Base-by-base conservation (phyloP, 768 basidiomycete species). In the Lactarius vividus region DNA sequence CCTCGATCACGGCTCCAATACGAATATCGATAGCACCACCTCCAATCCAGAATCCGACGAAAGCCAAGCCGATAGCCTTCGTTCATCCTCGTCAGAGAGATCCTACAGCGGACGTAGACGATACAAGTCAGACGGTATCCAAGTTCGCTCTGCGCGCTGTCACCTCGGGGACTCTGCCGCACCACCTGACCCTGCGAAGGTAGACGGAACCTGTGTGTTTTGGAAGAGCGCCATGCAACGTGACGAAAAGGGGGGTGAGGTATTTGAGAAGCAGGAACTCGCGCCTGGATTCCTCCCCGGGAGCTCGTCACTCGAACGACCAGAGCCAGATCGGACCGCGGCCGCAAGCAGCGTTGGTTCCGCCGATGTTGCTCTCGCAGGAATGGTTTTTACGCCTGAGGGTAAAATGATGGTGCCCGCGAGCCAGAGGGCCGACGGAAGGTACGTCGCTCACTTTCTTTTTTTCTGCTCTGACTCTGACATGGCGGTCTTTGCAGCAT, bases 381-480 rank as follows among this genome's bases (percentile, higher is more conserved):
- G 57, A 10, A 33, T 63, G 23, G 57, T 62, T 46, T 26, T 46
- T 18, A 59, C 66, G 15, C 52, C 61, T n/a, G 33, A 59, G 33
- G 66, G 66, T 6, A 37, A 29, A 13, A 10, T 59, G 23, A 28
- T 67, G 44, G 62, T 67, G 10, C 61, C 66, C 16, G 66, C 66
- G 26, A 63, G 62, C 52, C 66, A 63, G 57, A 63, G 66, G 40
- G 40, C 31, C 31, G 65, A 66, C 33, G 65, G 62, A 63, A 67
- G 61, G 66, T 59, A 39, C 57, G 5, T 54, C 0, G 4, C 18
- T n/a, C 10, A 37, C 2, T 37, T 31, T 23, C 33, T 16, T 46
- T 39, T 35, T 57, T 62, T 20, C 3, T 35, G 6, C 57, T 4
- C 8, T 26, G 15, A 39, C 29, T 20, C 23, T 63, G 11, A 67